These are phyloP conservation scores for Cercospora sesami DNA, from an alignment of 2,329 filamentous ascomycete genomes.

Conservation along the genomic window DNA sequence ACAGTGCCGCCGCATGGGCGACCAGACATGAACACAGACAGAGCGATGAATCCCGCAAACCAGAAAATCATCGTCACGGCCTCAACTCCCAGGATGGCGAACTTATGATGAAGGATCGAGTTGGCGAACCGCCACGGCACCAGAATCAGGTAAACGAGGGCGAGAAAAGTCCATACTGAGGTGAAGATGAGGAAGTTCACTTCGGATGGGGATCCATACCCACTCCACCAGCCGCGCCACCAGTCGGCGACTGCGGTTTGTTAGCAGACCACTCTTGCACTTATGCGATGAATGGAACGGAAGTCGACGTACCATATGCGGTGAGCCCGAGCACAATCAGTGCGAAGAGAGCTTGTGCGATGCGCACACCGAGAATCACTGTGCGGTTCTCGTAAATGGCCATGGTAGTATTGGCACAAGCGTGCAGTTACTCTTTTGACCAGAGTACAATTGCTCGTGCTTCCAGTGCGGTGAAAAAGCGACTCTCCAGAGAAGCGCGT, in stretches of 20 bases:
- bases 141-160: constrained; percentile 67
- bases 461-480: neutral
- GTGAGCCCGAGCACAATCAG: constrained; percentile 74
- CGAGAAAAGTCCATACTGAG: constrained; percentile 72
- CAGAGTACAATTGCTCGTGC: neutral
- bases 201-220: constrained; percentile 55
- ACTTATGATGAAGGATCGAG: constrained; percentile 60
- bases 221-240: constrained; percentile 44
- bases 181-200: constrained; percentile 80
- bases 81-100: constrained; percentile 67
- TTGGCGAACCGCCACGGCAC: constrained; percentile 51
- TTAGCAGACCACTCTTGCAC: neutral
- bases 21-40: constrained; percentile 65
- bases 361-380: constrained; percentile 63
- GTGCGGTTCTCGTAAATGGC: constrained; percentile 8
- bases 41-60: constrained; percentile 81
- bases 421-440: neutral
- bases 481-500: neutral
- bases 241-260: constrained; percentile 29
- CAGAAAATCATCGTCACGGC: constrained; percentile 79
- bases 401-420: neutral
- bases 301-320: constrained; percentile 62
- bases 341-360: constrained; percentile 65
- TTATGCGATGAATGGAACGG: constrained; percentile 13
- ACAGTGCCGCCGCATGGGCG: constrained; percentile 54